Evolutionary conservation across 352 stramenopile genomes (phyloP).

Genomic region (Pythium aphanidermatum): DNA sequence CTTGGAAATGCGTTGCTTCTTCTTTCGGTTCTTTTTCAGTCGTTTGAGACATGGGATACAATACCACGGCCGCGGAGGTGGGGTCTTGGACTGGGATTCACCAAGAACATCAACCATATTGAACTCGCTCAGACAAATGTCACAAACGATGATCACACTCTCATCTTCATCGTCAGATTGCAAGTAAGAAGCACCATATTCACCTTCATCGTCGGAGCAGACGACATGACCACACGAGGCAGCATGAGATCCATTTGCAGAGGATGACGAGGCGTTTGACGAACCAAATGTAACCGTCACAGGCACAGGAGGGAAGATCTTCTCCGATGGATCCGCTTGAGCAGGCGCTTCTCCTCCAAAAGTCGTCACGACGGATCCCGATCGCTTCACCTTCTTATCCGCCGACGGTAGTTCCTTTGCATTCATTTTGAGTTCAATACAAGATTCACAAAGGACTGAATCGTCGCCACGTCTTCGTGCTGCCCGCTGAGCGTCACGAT

Average conservation of each 20-base stretch:
- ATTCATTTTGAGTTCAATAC: neutral
- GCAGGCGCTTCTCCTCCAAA: too few relatives aligned
- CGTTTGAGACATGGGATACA: slow-evolving; percentile 54
- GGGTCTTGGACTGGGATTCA: slow-evolving; percentile 22
- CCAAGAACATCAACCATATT: slow-evolving; percentile 58
- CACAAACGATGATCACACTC: slow-evolving; percentile 58
- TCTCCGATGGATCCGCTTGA: slow-evolving; percentile 16
- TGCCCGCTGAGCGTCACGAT: slow-evolving; percentile 16
- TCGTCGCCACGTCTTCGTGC: slow-evolving; percentile 5
- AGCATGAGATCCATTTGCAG: neutral
- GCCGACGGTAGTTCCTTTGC: neutral
- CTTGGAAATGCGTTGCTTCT: slow-evolving; percentile 73
- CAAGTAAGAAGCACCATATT: slow-evolving; percentile 16
- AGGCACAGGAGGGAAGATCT: slow-evolving; percentile 14
- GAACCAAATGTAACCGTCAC: slow-evolving; percentile 10
- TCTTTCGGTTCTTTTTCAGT: slow-evolving; percentile 75
- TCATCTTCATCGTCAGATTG: slow-evolving; percentile 30
- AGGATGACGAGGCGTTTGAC: slow-evolving; percentile 2
- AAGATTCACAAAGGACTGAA: slow-evolving; percentile 9
- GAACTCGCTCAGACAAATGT: slow-evolving; percentile 72
- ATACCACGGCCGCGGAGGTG: slow-evolving; percentile 68
- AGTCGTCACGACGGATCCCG: neutral
- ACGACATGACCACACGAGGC: slow-evolving; percentile 24
- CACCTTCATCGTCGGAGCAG: slow-evolving; percentile 38
- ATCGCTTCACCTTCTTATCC: slow-evolving; percentile 30